Evolutionary conservation across 345 rosid genomes (phyloP).

Genomic region (Eucalyptus regnans): DNA sequence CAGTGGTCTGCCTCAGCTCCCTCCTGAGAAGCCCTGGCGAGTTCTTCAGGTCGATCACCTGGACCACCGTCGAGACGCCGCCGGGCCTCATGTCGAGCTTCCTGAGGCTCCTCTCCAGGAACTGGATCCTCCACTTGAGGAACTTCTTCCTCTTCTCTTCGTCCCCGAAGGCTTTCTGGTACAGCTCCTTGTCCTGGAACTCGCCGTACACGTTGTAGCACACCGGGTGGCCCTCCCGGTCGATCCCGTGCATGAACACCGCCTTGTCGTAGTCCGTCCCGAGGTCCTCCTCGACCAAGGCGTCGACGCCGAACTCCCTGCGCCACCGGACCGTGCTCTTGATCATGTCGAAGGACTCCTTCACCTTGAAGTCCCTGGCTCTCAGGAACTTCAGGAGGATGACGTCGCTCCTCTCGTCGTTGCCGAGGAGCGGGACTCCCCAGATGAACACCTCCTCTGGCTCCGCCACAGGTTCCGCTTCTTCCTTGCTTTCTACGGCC

Average conservation of each 20-base stretch:
- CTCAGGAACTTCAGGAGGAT: constrained; percentile 67
- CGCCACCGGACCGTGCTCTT: constrained; percentile 72
- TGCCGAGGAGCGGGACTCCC: constrained; percentile 58
- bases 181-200: constrained; percentile 64
- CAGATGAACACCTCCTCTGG: constrained; percentile 52
- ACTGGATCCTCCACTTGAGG: constrained; percentile 78
- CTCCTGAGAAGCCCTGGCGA: constrained; percentile 58
- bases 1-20: constrained; percentile 59
- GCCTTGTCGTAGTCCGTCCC: constrained; percentile 63
- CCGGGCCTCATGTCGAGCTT: constrained; percentile 61
- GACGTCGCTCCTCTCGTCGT: constrained; percentile 70
- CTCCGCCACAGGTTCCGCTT: neutral
- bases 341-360: constrained; percentile 66
- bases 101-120: constrained; percentile 67
- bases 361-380: constrained; percentile 82
- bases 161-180: constrained; percentile 40
- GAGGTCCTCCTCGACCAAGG: constrained; percentile 45
- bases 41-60: constrained; percentile 72
- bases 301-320: constrained; percentile 52
- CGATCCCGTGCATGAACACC: constrained; percentile 69
- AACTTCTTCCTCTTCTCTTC: constrained; percentile 62
- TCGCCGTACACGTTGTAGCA: constrained; percentile 79
- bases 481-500: neutral
- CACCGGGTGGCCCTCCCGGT: constrained; percentile 75
- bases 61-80: constrained; percentile 49